phyloP scores from a whole-genome alignment of 805 yeast species.

The Sungouiozyma ichnusensis region DNA sequence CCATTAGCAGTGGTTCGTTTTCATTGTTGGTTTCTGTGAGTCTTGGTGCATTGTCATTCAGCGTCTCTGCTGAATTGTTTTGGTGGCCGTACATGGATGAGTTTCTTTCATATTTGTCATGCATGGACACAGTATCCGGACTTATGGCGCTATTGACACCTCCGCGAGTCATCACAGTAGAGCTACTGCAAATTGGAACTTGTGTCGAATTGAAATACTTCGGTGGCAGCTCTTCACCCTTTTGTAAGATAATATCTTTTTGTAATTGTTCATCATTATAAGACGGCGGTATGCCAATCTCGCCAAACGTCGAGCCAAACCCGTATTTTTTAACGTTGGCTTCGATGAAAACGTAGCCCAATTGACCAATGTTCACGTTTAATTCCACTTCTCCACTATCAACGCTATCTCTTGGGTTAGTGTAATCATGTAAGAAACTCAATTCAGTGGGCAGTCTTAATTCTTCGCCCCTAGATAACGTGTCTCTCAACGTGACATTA shows the following conservation, averaged over 20 bases:
- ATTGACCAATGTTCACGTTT: conserved; percentile 66
- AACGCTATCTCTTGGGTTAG: conserved; percentile 9
- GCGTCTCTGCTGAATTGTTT: conserved; percentile 13
- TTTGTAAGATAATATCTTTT: conserved; percentile 49
- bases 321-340: conserved; percentile 83
- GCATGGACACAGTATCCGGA: conserved; percentile 1
- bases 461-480: conserved; percentile 16
- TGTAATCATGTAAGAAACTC: conserved; percentile 16
- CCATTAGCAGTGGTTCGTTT: not conserved
- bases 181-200: no score
- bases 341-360: conserved; percentile 71
- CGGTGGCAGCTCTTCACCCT: conserved; percentile 68
- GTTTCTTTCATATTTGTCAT: conserved; percentile 23
- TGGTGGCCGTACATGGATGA: conserved; percentile 28
- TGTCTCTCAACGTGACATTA: conserved; percentile 21
- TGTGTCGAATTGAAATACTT: conserved; percentile 50
- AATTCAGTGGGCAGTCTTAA: conserved; percentile 17
- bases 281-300: conserved; percentile 37
- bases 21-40: not conserved
- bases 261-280: conserved; percentile 32
- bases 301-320: conserved; percentile 39
- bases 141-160: conserved; percentile 3
- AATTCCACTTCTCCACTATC: conserved; percentile 29
- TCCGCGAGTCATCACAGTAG: not conserved
- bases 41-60: not conserved